phyloP scores from a whole-genome alignment of 2,329 filamentous ascomycete genomes.

The Botrytis byssoidea region DNA sequence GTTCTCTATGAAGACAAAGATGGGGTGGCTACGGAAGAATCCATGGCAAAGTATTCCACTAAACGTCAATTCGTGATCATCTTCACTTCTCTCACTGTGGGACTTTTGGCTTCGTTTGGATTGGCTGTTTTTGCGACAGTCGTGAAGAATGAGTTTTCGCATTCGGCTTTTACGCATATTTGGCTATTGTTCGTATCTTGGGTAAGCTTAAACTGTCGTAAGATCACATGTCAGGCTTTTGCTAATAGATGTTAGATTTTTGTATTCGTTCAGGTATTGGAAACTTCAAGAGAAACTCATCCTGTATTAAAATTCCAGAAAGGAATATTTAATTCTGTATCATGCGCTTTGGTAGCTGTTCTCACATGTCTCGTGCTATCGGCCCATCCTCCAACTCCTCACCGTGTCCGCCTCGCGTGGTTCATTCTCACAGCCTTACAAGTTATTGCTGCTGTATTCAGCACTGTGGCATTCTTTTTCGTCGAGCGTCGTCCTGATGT shows the following conservation, averaged over 20 bases:
- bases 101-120: constrained; percentile 54
- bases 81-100: constrained; percentile 50
- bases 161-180: constrained; percentile 47
- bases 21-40: constrained; percentile 64
- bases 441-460: constrained; percentile 20
- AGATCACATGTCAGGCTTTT: background rate
- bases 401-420: constrained; percentile 12
- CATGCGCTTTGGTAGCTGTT: constrained; percentile 25
- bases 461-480: constrained; percentile 23
- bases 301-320: constrained; percentile 27
- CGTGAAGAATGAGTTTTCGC: constrained; percentile 24
- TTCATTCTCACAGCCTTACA: constrained; percentile 23
- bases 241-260: constrained; percentile 43
- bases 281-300: constrained; percentile 24
- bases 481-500: constrained; percentile 67
- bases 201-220: constrained; percentile 48
- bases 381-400: background rate
- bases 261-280: constrained; percentile 42
- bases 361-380: constrained; percentile 22
- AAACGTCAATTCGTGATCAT: constrained; percentile 54
- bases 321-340: constrained; percentile 21
- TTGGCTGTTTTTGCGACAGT: constrained; percentile 52
- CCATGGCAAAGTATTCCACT: constrained; percentile 59
- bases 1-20: constrained; percentile 63
- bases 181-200: constrained; percentile 60